These are phyloP conservation scores for Rosa rugosa DNA, from an alignment of 306 rosid genomes.

Conservation along the genomic window DNA sequence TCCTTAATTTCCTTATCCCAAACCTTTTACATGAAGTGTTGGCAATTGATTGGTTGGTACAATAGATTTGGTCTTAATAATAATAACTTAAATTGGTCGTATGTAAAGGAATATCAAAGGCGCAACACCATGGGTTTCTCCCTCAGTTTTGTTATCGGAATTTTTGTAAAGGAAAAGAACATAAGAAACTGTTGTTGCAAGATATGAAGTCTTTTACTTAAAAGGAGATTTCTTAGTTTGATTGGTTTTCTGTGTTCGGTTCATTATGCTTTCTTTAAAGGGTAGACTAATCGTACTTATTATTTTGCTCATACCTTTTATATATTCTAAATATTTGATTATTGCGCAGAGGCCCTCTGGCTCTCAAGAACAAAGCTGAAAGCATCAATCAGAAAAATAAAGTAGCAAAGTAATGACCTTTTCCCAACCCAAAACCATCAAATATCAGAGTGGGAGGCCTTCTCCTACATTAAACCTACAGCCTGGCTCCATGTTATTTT, in stretches of 20 bases:
- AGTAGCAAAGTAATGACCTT: background rate
- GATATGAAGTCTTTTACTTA: background rate
- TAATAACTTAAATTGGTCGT: background rate
- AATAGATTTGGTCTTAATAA: background rate
- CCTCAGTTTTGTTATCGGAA: background rate
- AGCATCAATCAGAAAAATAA: background rate
- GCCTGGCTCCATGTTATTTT: conserved; percentile 45
- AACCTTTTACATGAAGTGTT: background rate
- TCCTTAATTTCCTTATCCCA: background rate
- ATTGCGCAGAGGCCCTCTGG: background rate
- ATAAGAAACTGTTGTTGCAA: background rate
- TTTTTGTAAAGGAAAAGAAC: background rate
- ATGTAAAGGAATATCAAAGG: background rate
- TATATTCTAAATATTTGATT: background rate
- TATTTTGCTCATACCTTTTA: background rate
- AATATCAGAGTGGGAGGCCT: background rate
- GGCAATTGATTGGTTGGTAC: background rate
- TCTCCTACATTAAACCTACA: conserved; percentile 20
- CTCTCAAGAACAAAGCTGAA: background rate
- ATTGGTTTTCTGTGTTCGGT: background rate
- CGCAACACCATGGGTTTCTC: background rate
- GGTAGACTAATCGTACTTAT: background rate
- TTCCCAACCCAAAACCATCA: background rate
- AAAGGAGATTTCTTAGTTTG: background rate
- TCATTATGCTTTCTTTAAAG: conserved; percentile 1